Evolutionary conservation across 257 asterid species (phyloP).

Genomic region (Nicotiana knightiana): DNA sequence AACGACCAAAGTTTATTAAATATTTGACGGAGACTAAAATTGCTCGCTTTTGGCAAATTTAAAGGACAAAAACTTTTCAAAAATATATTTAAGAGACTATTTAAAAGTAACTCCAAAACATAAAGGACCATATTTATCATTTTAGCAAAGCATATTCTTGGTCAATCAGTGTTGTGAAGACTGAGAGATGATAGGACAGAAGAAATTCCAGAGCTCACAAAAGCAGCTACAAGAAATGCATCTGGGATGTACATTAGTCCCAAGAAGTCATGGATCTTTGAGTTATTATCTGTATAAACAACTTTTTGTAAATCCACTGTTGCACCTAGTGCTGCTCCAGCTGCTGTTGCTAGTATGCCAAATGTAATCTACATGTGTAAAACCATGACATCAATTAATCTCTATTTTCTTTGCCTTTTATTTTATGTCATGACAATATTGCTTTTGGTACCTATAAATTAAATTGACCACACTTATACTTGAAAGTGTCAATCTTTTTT

Average conservation of each 20-base stretch:
- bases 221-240: conserved; percentile 7
- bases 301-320: conserved; percentile 5
- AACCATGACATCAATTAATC: neutral
- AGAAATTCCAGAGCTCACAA: conserved; percentile 6
- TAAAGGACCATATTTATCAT: too few species aligned
- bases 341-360: conserved; percentile 10
- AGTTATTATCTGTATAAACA: neutral
- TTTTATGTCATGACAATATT: too few species aligned
- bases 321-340: conserved; percentile 16
- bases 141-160: too few species aligned
- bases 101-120: too few species aligned
- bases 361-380: neutral
- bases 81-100: too few species aligned
- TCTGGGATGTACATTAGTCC: conserved; percentile 6
- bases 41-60: too few species aligned
- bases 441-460: too few species aligned
- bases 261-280: neutral
- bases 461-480: too few species aligned
- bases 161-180: neutral
- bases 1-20: too few species aligned
- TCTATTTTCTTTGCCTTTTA: neutral
- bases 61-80: too few species aligned
- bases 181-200: conserved; percentile 6
- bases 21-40: too few species aligned
- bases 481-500: too few species aligned